A percentile compares a stretch with the other conserved stretches of the same genome.
These are phyloP conservation scores for Leucaena leucocephala DNA, from an alignment of 306 rosid genomes.

Conservation along the genomic window DNA sequence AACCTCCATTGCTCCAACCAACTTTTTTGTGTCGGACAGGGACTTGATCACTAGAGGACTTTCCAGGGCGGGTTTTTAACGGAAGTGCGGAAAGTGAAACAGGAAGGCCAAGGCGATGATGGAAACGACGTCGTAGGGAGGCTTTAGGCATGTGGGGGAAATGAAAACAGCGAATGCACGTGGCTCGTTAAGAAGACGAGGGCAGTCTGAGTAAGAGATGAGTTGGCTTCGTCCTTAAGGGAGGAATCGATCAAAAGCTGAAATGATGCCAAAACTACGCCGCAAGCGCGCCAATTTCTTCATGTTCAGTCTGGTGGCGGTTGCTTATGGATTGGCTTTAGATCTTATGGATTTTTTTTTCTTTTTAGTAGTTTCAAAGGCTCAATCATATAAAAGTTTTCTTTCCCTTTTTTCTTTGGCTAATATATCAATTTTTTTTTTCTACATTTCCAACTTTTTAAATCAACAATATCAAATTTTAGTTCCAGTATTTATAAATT, in stretches of 20 bases:
- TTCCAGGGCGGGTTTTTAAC: neutral
- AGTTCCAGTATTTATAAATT: no score
- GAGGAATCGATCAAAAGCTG: no score
- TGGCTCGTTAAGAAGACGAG: neutral
- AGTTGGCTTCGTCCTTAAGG: neutral
- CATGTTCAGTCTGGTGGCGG: neutral
- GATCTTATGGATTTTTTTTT: neutral
- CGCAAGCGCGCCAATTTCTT: neutral
- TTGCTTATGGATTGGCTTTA: neutral
- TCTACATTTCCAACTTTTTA: no score
- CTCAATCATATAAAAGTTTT: neutral
- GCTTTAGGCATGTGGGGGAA: neutral
- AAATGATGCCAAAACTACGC: conserved; percentile 4
- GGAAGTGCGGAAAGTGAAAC: neutral
- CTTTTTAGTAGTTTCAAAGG: no score
- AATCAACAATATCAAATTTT: no score
- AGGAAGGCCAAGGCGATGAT: no score
- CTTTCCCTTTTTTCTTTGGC: no score
- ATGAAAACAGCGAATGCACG: neutral
- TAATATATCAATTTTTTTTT: no score
- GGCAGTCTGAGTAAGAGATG: neutral
- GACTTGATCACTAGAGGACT: no score
- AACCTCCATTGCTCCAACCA: conserved; percentile 14
- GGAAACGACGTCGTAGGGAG: neutral
- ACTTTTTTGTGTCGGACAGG: neutral